Percentiles rank a stretch among this genome's conserved stretches.
These are phyloP conservation scores for Vigna radiata DNA, from an alignment of 306 rosid species.

Conservation along the genomic window DNA sequence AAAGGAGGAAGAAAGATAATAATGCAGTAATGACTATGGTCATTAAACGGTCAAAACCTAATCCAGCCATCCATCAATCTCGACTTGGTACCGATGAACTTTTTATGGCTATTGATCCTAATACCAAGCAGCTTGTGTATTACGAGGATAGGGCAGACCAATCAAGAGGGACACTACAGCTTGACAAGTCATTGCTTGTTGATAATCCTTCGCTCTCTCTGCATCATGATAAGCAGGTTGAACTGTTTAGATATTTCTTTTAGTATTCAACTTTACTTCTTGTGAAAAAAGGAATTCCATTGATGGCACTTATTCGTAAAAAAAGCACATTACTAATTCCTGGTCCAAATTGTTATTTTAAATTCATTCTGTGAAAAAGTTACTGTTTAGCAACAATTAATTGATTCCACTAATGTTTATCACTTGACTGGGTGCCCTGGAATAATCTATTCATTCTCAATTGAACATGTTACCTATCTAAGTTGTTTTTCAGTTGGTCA, in stretches of 20 bases:
- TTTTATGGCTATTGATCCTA: constrained; percentile 88
- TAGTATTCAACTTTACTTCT: constrained; percentile 38
- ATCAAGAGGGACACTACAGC: constrained; percentile 69
- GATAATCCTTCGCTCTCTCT: constrained; percentile 81
- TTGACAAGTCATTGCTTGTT: constrained; percentile 75
- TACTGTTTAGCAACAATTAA: constrained; percentile 20
- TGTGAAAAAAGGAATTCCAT: constrained; percentile 10
- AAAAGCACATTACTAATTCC: background rate
- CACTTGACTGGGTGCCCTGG: constrained; percentile 30
- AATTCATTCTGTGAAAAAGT: background rate
- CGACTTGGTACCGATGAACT: constrained; percentile 97
- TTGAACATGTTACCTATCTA: constrained; percentile 25
- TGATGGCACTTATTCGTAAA: background rate
- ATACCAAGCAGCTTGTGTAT: constrained; percentile 83
- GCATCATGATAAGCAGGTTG: constrained; percentile 93
- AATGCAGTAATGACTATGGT: constrained; percentile 98
- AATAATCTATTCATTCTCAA: constrained; percentile 27
- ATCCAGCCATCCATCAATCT: constrained; percentile 80
- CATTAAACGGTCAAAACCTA: constrained; percentile 85
- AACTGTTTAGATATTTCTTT: constrained; percentile 39
- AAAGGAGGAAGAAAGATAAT: constrained; percentile 87
- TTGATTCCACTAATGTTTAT: constrained; percentile 17
- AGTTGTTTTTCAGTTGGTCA: background rate
- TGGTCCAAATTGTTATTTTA: background rate
- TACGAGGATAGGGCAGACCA: constrained; percentile 85